Evolutionary conservation across 2,329 filamentous ascomycete genomes (phyloP).

Genomic region (Sporothrix inflata): DNA sequence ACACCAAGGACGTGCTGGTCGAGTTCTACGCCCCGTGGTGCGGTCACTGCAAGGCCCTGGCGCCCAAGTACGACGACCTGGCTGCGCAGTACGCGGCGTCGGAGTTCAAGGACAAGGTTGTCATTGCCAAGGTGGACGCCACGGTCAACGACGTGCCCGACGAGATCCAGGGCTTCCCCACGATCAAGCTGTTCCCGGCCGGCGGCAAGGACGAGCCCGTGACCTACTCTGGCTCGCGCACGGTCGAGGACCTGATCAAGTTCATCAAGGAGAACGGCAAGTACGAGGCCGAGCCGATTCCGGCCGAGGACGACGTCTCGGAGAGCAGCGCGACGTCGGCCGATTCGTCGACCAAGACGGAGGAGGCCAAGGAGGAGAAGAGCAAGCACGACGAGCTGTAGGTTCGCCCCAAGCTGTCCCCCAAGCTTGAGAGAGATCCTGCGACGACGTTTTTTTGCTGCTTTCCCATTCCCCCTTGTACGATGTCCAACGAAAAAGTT

Average conservation of each 20-base stretch:
- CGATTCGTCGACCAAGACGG: slow-evolving; percentile 43
- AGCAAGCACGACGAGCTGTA: slow-evolving; percentile 77
- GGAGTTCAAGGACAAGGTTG: slow-evolving; percentile 79
- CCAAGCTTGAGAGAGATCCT: no score
- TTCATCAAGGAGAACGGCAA: slow-evolving; percentile 97
- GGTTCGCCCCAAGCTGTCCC: not conserved
- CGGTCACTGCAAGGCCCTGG: slow-evolving; percentile 98
- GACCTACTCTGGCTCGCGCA: slow-evolving; percentile 85
- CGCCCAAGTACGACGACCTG: slow-evolving; percentile 95
- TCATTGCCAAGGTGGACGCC: slow-evolving; percentile 97
- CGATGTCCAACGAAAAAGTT: slow-evolving; percentile 18
- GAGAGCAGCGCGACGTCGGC: slow-evolving; percentile 41
- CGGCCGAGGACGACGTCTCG: slow-evolving; percentile 52
- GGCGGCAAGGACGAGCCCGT: slow-evolving; percentile 83
- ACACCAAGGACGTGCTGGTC: slow-evolving; percentile 93
- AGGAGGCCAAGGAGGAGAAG: slow-evolving; percentile 49
- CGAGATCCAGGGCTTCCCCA: slow-evolving; percentile 96
- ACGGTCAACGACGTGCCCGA: slow-evolving; percentile 96
- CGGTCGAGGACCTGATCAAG: slow-evolving; percentile 84
- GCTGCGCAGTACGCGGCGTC: slow-evolving; percentile 74
- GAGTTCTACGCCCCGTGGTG: slow-evolving; percentile 99
- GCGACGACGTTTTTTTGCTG: not conserved
- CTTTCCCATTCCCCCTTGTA: not conserved
- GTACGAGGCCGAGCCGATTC: slow-evolving; percentile 72
- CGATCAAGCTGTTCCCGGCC: slow-evolving; percentile 96